Base-by-base conservation (phyloP, 352 stramenopile species). In the Poterioochromonas sp. region DNA sequence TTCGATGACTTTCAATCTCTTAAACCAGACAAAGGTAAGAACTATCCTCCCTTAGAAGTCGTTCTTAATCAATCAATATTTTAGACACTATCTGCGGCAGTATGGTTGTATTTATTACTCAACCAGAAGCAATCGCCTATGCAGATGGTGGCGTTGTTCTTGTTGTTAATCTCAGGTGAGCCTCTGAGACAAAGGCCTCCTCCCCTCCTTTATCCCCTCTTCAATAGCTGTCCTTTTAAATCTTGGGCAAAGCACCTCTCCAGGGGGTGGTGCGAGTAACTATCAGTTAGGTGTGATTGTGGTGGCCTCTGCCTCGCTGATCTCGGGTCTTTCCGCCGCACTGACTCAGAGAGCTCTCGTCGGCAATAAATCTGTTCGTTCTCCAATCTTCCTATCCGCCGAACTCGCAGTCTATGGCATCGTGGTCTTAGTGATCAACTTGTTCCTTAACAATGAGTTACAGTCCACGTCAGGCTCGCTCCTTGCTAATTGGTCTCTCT, bases 1-100 rank as follows among this genome's bases (percentile, higher is more conserved):
- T 69, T 82, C 82, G 3, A 79, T 86, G n/a, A 83, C 82, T 20
- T 86, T 86, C 77, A 86, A 86, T 70, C 76, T 86, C 22, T 79
- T 86, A 11, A 86, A 86, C 43, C 83, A 86, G 71, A 85, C 81
- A 32, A 86, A 86, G 81, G 43, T 62, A 73, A 29, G 18, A 41
- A 62, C 15, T 65, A 20, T 20, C 39, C 20, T 11, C 62, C n/a
- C 26, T 80, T 71, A 37, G 47, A 53, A 29, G 22, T 79, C 34
- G 34, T 40, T 35, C n/a, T 79, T 71, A 18, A 73, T 76, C 73
- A 80, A 68, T 76, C 1, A 18, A 62, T 80, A 68, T 44, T 68
- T 32, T 41, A 64, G 70, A 85, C 81, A 0, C 73, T 85, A 37
- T 83, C 80, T 63, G 81, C 82, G 20, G 82, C 82, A 43, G 40